Conservation (phyloP, 2,329 filamentous ascomycete genomes). For the Alternaria gaisen region DNA sequence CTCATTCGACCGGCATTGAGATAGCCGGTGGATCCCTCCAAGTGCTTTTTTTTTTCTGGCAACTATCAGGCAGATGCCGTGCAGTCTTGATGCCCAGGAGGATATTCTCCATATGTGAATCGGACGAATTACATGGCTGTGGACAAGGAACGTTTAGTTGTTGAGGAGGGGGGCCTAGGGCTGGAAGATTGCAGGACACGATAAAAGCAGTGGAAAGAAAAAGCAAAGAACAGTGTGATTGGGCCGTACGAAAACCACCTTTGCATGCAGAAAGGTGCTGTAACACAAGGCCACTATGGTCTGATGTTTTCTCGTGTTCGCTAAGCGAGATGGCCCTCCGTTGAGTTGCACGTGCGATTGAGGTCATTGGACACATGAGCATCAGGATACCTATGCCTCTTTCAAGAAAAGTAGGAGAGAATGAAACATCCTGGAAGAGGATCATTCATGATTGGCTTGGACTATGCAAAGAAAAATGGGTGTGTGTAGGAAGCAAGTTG, state of each 20-base stretch:
- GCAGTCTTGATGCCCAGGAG: background rate
- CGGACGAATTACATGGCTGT: background rate
- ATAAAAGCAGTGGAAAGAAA: constrained; percentile 10
- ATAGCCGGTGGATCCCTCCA: constrained; percentile 3
- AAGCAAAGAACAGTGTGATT: constrained; percentile 22
- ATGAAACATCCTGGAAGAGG: constrained; percentile 6
- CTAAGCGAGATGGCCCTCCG: background rate
- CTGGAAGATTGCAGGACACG: constrained; percentile 15
- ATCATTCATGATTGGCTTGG: background rate
- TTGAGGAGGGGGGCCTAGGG: constrained; percentile 3
- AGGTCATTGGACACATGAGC: background rate
- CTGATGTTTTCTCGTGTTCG: constrained; percentile 19
- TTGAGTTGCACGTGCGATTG: constrained; percentile 5
- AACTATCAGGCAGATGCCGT: background rate
- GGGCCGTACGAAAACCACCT: constrained; percentile 5
- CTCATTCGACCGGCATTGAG: constrained; percentile 3
- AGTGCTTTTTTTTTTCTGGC: background rate
- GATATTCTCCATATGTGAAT: constrained; percentile 1
- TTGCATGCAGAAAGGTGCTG: constrained; percentile 21
- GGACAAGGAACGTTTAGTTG: constrained; percentile 7
- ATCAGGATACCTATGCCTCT: background rate
- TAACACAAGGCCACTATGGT: constrained; percentile 12
- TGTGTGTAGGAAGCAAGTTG: constrained; percentile 6
- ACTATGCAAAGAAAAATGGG: background rate
- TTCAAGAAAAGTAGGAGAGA: background rate